Conservation (phyloP, 2,329 filamentous ascomycete species). For the Xylaria sp. region DNA sequence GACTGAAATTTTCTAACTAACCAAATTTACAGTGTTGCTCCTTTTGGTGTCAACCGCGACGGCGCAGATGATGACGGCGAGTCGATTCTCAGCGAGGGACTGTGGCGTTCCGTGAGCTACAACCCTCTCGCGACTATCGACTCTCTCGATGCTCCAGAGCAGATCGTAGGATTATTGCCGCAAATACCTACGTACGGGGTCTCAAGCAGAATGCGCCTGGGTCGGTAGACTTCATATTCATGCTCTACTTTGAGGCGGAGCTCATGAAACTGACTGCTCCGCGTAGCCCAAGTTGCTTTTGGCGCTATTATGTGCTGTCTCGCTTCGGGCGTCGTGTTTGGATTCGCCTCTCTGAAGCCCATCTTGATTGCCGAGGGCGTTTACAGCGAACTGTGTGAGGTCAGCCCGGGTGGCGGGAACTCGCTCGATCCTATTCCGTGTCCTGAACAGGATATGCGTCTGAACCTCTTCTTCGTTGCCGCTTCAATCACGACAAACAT, state of each 20-base stretch:
- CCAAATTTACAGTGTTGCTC: slow-evolving; percentile 48
- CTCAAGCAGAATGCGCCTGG: slow-evolving; percentile 44
- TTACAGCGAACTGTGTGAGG: slow-evolving; percentile 64
- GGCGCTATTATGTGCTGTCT: slow-evolving; percentile 75
- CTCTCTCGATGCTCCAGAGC: slow-evolving; percentile 45
- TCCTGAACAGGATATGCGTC: slow-evolving; percentile 60
- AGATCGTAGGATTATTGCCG: slow-evolving; percentile 43
- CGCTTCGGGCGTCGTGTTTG: slow-evolving; percentile 72
- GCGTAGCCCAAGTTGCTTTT: slow-evolving; percentile 67
- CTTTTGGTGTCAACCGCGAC: slow-evolving; percentile 55
- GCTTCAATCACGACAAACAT: slow-evolving; percentile 76
- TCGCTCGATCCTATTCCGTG: slow-evolving; percentile 56
- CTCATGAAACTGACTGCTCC: slow-evolving; percentile 7
- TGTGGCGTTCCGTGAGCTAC: slow-evolving; percentile 49
- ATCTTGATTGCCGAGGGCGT: slow-evolving; percentile 68
- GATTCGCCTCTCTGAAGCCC: slow-evolving; percentile 73
- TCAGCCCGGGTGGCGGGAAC: slow-evolving; percentile 55
- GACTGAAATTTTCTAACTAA: slow-evolving; percentile 2
- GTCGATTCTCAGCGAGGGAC: slow-evolving; percentile 38
- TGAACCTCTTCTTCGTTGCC: slow-evolving; percentile 78
- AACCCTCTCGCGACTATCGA: slow-evolving; percentile 46
- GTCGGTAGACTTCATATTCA: slow-evolving; percentile 40
- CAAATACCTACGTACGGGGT: slow-evolving; percentile 50
- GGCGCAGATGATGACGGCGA: slow-evolving; percentile 37
- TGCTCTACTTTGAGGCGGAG: background rate